Evolutionary conservation across 2,329 filamentous ascomycete species (phyloP).

Genomic region (Coniochaeta sp.): DNA sequence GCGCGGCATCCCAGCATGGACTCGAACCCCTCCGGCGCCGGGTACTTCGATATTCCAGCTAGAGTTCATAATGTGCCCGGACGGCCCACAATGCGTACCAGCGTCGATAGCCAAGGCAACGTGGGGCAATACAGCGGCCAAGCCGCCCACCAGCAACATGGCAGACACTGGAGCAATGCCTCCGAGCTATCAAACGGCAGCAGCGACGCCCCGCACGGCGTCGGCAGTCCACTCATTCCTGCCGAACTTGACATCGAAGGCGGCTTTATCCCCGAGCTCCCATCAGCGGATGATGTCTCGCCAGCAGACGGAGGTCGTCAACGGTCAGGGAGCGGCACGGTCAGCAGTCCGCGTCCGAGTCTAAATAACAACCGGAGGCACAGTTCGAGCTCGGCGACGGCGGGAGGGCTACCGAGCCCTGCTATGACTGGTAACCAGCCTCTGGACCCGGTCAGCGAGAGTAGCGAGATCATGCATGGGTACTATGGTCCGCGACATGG

Average conservation of each 20-base stretch:
- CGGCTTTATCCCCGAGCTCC: slow-evolving; percentile 26
- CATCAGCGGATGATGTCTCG: slow-evolving; percentile 15
- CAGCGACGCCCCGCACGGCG: slow-evolving; percentile 15
- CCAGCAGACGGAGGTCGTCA: slow-evolving; percentile 2
- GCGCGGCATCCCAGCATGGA: slow-evolving; percentile 9
- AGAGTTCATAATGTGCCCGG: slow-evolving; percentile 11
- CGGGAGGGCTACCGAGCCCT: slow-evolving; percentile 5
- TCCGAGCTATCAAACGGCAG: slow-evolving; percentile 32
- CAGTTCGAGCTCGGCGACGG: slow-evolving; percentile 16
- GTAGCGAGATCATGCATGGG: slow-evolving; percentile 33
- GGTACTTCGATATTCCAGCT: slow-evolving; percentile 23
- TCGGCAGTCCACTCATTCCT: slow-evolving; percentile 16
- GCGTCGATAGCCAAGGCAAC: slow-evolving; percentile 29
- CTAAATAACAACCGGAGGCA: slow-evolving; percentile 17
- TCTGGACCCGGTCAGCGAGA: slow-evolving; percentile 32
- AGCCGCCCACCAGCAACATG: slow-evolving; percentile 18
- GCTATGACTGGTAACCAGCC: slow-evolving; percentile 2
- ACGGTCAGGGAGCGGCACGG: slow-evolving; percentile 15
- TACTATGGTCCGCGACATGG: slow-evolving; percentile 31
- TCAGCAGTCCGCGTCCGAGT: slow-evolving; percentile 14
- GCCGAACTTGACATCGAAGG: slow-evolving; percentile 31
- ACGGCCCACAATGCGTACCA: slow-evolving; percentile 18
- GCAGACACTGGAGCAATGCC: slow-evolving; percentile 33
- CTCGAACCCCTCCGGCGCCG: slow-evolving; percentile 12
- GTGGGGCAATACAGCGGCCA: neutral